phyloP scores from a whole-genome alignment of 257 asterid species.

The Solanum paucissectum region DNA sequence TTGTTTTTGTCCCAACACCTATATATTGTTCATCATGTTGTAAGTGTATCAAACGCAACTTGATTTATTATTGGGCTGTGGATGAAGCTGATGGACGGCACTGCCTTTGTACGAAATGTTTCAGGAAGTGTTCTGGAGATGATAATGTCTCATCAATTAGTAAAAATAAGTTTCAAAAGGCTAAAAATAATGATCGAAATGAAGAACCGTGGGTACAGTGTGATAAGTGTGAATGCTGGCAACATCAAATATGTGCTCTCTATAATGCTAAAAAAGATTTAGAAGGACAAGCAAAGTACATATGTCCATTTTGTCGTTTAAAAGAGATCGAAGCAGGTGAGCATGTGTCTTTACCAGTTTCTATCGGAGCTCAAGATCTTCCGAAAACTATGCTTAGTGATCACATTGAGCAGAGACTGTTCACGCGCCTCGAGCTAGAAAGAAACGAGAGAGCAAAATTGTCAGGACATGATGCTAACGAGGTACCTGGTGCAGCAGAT shows the following conservation, averaged over 20 bases:
- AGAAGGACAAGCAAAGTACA: slow-evolving; percentile 36
- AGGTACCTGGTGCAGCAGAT: slow-evolving; percentile 55
- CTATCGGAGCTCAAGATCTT: slow-evolving; percentile 48
- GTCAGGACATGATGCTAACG: slow-evolving; percentile 22
- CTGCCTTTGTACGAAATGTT: slow-evolving; percentile 43
- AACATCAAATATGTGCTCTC: slow-evolving; percentile 69
- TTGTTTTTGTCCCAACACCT: slow-evolving; percentile 30
- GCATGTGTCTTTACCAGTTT: slow-evolving; percentile 15
- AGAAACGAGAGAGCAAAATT: slow-evolving; percentile 43
- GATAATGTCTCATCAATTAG: slow-evolving; percentile 27
- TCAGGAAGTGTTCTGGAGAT: slow-evolving; percentile 28
- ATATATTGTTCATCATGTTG: slow-evolving; percentile 40
- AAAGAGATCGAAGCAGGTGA: slow-evolving; percentile 23
- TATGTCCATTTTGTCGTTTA: slow-evolving; percentile 52
- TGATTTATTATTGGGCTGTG: slow-evolving; percentile 24
- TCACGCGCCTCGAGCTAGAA: slow-evolving; percentile 39
- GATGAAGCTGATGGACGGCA: slow-evolving; percentile 19
- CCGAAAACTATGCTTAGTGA: slow-evolving; percentile 60
- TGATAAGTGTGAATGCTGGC: slow-evolving; percentile 58
- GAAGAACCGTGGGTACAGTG: slow-evolving; percentile 68
- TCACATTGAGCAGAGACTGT: slow-evolving; percentile 55
- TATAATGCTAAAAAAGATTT: slow-evolving; percentile 38
- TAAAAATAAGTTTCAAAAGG: slow-evolving; percentile 33
- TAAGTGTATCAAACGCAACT: slow-evolving; percentile 26
- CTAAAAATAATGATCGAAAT: slow-evolving; percentile 20